Conservation (phyloP, 306 rosid species). For the Fagus crenata region DNA sequence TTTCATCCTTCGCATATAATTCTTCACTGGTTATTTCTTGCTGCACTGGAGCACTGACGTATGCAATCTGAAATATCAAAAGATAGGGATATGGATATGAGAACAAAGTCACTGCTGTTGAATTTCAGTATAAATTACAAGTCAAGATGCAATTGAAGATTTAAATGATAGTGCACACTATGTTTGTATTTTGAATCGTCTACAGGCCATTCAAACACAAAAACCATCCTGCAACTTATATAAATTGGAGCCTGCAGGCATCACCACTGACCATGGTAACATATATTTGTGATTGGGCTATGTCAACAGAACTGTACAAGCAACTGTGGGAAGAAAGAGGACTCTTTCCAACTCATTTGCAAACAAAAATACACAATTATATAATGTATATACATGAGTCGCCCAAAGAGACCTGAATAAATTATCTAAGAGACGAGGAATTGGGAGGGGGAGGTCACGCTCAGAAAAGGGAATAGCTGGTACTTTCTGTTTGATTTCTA, state of each 20-base stretch:
- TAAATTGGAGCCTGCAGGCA: background rate
- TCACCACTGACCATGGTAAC: background rate
- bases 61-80: conserved; percentile 34
- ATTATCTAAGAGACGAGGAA: no score
- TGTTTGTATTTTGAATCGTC: background rate
- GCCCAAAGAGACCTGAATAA: background rate
- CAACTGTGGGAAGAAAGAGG: background rate
- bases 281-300: background rate
- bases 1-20: conserved; percentile 49
- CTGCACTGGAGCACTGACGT: conserved; percentile 33
- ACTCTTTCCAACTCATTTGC: background rate
- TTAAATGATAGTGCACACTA: background rate
- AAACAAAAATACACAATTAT: background rate
- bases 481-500: background rate
- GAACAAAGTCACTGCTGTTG: background rate
- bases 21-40: conserved; percentile 24
- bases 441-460: background rate
- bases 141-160: background rate
- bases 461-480: background rate
- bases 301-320: background rate
- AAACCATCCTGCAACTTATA: background rate
- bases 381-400: background rate
- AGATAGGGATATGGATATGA: background rate
- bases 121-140: background rate
- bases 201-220: background rate